phyloP scores from a whole-genome alignment of 495 filamentous ascomycete genomes.

The Ascodesmis nigricans region DNA sequence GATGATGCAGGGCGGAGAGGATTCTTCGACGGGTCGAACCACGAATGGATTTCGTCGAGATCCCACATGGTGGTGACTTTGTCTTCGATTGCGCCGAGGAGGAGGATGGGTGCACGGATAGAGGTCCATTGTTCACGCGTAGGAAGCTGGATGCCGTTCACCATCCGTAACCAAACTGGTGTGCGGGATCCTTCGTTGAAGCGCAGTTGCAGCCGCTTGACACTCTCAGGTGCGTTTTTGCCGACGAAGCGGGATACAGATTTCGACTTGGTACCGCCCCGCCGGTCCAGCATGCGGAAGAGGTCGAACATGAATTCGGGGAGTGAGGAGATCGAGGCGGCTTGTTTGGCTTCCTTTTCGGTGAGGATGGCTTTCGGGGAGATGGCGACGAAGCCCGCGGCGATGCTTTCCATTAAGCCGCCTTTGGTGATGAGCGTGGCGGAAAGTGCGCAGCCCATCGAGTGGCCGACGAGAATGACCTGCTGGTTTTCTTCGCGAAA shows the following conservation, averaged over 20 bases:
- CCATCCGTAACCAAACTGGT: conserved; percentile 67
- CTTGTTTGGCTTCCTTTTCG: conserved; percentile 28
- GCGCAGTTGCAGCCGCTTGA: conserved; percentile 52
- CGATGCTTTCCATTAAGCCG: conserved; percentile 32
- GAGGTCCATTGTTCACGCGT: conserved; percentile 46
- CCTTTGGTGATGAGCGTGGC: conserved; percentile 45
- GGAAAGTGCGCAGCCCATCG: conserved; percentile 64
- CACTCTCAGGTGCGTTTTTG: conserved; percentile 44
- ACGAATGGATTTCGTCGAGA: conserved; percentile 42
- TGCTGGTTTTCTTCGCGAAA: conserved; percentile 45
- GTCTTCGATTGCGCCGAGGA: conserved; percentile 62
- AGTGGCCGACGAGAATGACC: conserved; percentile 67
- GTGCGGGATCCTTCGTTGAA: conserved; percentile 71
- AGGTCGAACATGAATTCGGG: conserved; percentile 54
- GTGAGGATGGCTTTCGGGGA: conserved; percentile 51
- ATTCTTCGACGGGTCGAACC: conserved; percentile 27
- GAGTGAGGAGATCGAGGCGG: conserved; percentile 37
- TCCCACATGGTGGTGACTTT: conserved; percentile 47
- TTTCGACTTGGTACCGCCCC: conserved; percentile 51
- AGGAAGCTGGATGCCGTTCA: conserved; percentile 42
- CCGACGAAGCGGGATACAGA: conserved; percentile 70
- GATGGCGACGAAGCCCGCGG: conserved; percentile 56
- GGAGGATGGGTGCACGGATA: conserved; percentile 47
- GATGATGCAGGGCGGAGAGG: too few relatives aligned
- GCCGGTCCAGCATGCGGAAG: conserved; percentile 57